A percentile compares a stretch with the other conserved stretches of the same genome.
Evolutionary conservation across 306 rosid genomes (phyloP).

Genomic region (Arachis hypogaea): DNA sequence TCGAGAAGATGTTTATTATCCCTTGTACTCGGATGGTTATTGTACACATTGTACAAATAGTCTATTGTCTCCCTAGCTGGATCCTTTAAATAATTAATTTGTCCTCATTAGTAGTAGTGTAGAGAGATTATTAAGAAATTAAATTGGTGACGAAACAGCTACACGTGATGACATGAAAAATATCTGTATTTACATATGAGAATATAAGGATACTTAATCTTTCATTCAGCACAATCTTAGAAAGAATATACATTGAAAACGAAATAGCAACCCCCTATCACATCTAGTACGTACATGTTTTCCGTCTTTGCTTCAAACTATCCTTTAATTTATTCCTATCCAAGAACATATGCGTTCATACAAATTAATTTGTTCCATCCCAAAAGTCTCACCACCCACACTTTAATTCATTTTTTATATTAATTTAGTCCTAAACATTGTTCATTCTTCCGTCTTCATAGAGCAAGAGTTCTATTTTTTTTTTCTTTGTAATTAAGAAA

Average conservation of each 20-base stretch:
- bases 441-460: too few species aligned
- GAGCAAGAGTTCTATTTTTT: too few species aligned
- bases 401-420: too few species aligned
- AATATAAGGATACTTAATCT: conserved; percentile 11
- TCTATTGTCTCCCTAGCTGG: too few species aligned
- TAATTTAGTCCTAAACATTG: too few species aligned
- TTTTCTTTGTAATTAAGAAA: too few species aligned
- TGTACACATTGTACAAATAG: too few species aligned
- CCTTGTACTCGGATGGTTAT: too few species aligned
- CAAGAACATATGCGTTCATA: background rate
- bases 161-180: conserved; percentile 26
- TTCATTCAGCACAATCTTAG: conserved; percentile 22
- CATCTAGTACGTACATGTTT: background rate
- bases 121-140: background rate
- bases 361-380: background rate
- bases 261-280: conserved; percentile 31
- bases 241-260: conserved; percentile 22
- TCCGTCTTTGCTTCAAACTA: conserved; percentile 3
- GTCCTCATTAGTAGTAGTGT: background rate
- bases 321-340: background rate
- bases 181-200: background rate
- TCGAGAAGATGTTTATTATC: too few species aligned
- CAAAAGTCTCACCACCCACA: too few species aligned
- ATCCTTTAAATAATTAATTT: too few species aligned
- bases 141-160: conserved; percentile 9